Evolutionary conservation across 2,329 filamentous ascomycete species (phyloP).

Genomic region (Onygenales sp.): DNA sequence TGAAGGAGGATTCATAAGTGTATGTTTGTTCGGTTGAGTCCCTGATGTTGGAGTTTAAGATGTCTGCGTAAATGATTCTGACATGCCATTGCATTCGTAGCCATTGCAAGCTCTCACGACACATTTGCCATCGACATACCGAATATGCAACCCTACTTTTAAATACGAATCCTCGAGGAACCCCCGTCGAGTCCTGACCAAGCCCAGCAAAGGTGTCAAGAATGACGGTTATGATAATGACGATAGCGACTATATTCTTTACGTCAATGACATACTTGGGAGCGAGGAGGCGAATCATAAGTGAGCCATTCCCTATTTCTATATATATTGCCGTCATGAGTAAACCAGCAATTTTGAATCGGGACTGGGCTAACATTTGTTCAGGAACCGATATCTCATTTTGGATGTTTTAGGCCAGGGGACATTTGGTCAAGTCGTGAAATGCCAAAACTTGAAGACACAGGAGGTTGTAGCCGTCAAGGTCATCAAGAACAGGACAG

Average conservation of each 20-base stretch:
- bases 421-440: slow-evolving; percentile 97
- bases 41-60: neutral
- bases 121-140: slow-evolving; percentile 88
- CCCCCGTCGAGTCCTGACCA: slow-evolving; percentile 87
- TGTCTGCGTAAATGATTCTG: slow-evolving; percentile 2
- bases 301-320: slow-evolving; percentile 39
- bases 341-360: neutral
- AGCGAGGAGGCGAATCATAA: slow-evolving; percentile 98
- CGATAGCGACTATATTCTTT: slow-evolving; percentile 97
- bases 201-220: slow-evolving; percentile 96
- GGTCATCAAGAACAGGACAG: slow-evolving; percentile 97
- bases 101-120: slow-evolving; percentile 91
- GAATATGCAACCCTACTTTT: slow-evolving; percentile 95
- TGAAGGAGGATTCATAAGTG: slow-evolving; percentile 95
- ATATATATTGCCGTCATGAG: neutral
- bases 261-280: slow-evolving; percentile 96
- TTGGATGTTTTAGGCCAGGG: slow-evolving; percentile 94
- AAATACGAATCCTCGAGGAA: slow-evolving; percentile 98
- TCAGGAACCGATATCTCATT: slow-evolving; percentile 87
- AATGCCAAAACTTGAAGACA: slow-evolving; percentile 96
- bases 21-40: slow-evolving; percentile 38
- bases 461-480: slow-evolving; percentile 98
- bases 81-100: slow-evolving; percentile 37
- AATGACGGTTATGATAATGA: slow-evolving; percentile 99
- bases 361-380: slow-evolving; percentile 7